Conservation (phyloP, 768 basidiomycete genomes). For the Butyriboletus loyo region DNA sequence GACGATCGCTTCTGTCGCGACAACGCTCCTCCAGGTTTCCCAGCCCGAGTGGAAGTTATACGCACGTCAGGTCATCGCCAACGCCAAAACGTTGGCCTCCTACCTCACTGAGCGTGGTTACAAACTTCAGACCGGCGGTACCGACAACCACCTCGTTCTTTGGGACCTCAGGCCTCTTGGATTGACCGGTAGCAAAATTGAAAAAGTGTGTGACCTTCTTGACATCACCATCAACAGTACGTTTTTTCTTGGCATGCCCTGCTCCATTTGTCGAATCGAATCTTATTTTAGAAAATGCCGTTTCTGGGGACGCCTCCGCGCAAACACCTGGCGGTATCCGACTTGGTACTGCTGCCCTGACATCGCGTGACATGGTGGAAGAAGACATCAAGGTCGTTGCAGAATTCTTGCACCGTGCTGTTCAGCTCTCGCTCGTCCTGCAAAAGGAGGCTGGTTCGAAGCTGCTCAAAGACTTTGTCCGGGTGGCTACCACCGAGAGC, state of each 20-base stretch:
- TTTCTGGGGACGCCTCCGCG: constrained; percentile 93
- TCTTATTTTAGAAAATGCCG: constrained; percentile 77
- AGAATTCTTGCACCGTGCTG: constrained; percentile 88
- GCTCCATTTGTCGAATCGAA: not conserved
- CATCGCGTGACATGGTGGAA: constrained; percentile 91
- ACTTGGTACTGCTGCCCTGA: constrained; percentile 90
- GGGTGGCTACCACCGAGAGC: constrained; percentile 64
- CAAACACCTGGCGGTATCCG: constrained; percentile 97
- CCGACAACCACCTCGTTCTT: constrained; percentile 96
- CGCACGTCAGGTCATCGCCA: constrained; percentile 91
- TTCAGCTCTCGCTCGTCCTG: constrained; percentile 83
- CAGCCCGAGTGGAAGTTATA: constrained; percentile 89
- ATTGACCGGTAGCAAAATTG: constrained; percentile 96
- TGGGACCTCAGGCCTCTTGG: constrained; percentile 97
- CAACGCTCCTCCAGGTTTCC: constrained; percentile 85
- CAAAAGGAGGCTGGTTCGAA: constrained; percentile 96
- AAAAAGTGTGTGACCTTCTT: constrained; percentile 96
- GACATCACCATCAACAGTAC: constrained; percentile 95
- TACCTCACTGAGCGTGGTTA: constrained; percentile 78
- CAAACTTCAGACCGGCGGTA: constrained; percentile 94
- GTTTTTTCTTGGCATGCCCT: constrained; percentile 24
- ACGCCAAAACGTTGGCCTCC: constrained; percentile 74
- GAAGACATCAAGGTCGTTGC: constrained; percentile 85
- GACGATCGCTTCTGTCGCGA: constrained; percentile 95
- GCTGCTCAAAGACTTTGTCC: constrained; percentile 93